These are phyloP conservation scores for Haberlea rhodopensis DNA, from an alignment of 257 asterid species.

Conservation along the genomic window DNA sequence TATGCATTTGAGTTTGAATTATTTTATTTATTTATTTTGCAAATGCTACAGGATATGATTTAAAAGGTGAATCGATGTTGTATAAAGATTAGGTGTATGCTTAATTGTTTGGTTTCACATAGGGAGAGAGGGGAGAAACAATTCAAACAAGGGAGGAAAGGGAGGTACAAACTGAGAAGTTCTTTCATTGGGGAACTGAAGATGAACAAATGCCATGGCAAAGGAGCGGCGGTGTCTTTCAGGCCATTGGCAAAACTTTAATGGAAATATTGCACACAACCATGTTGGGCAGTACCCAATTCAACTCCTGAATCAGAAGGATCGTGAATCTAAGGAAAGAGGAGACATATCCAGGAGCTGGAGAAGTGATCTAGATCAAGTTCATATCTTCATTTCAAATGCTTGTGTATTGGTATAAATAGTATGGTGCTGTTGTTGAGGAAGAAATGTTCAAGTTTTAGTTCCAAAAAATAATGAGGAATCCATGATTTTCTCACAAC, in stretches of 20 bases:
- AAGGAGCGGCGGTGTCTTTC: constrained; percentile 36
- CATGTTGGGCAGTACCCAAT: constrained; percentile 36
- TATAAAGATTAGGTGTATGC: background rate
- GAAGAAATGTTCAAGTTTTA: background rate
- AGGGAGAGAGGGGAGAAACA: constrained; percentile 29
- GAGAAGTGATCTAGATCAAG: constrained; percentile 8
- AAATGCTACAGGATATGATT: too few relatives aligned
- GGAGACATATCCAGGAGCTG: background rate
- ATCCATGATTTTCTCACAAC: too few relatives aligned
- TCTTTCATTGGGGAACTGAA: constrained; percentile 21
- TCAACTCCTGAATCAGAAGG: background rate
- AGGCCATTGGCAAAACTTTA: constrained; percentile 83
- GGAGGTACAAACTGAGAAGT: background rate
- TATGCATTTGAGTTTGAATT: background rate
- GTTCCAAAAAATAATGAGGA: background rate
- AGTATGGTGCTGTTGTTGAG: too few relatives aligned
- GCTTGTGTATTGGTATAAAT: background rate
- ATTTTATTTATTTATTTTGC: background rate
- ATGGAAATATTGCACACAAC: constrained; percentile 77
- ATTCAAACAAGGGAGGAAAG: constrained; percentile 18
- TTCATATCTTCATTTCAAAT: background rate
- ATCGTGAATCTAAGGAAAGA: background rate
- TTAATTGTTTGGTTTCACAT: background rate
- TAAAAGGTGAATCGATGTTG: background rate
- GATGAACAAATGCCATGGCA: constrained; percentile 6